These are phyloP conservation scores for Nicotiana undulata DNA, from an alignment of 257 asterid species.

Conservation along the genomic window DNA sequence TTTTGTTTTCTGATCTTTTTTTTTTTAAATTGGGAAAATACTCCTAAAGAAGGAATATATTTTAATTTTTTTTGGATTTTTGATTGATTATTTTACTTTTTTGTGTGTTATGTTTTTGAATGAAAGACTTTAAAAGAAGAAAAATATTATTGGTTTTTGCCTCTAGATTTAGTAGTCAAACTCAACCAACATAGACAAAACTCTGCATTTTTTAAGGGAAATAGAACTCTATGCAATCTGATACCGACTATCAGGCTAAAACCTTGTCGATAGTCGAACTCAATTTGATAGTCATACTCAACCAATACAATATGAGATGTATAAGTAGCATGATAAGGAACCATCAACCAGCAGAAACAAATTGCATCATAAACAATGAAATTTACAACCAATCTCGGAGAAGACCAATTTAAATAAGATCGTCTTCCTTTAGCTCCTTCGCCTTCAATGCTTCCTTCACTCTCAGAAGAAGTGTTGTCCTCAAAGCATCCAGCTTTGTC, in stretches of 20 bases:
- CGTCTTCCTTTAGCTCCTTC: constrained; percentile 86
- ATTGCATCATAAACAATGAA: not conserved
- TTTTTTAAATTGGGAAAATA: too few relatives aligned
- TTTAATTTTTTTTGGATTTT: too few relatives aligned
- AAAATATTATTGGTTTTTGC: too few relatives aligned
- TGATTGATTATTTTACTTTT: too few relatives aligned
- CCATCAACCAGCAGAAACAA: constrained; percentile 1
- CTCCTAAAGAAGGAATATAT: too few relatives aligned
- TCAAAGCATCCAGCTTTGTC: constrained; percentile 92
- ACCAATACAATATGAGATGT: not conserved
- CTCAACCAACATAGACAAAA: not conserved
- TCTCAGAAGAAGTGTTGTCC: constrained; percentile 86
- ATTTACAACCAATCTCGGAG: not conserved
- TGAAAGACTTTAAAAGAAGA: too few relatives aligned
- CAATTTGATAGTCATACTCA: not conserved
- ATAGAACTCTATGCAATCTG: not conserved
- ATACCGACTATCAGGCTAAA: not conserved
- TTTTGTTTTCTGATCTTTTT: too few relatives aligned
- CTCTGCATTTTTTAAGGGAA: not conserved
- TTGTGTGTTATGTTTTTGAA: too few relatives aligned
- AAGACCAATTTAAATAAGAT: constrained; percentile 49
- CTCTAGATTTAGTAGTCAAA: not conserved
- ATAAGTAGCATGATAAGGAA: not conserved
- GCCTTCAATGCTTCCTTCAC: constrained; percentile 94
- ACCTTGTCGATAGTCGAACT: not conserved